phyloP scores from a whole-genome alignment of 371 early-diverging fungal species.

The Mortierella sp. region DNA sequence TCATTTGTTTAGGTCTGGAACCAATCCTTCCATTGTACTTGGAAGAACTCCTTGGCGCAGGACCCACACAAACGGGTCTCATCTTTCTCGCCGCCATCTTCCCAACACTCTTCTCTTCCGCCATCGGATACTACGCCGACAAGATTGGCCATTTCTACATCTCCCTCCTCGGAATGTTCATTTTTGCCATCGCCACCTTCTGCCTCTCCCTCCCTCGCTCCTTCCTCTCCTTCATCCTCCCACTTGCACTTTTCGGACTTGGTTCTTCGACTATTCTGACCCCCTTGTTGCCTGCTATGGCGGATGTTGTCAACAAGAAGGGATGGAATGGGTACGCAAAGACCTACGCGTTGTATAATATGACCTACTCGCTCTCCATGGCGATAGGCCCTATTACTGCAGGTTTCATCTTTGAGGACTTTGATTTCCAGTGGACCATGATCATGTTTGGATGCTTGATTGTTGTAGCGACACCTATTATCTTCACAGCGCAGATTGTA shows the following conservation, averaged over 20 bases:
- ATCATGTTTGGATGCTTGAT: slow-evolving; percentile 51
- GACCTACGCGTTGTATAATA: slow-evolving; percentile 43
- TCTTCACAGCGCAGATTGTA: slow-evolving; percentile 39
- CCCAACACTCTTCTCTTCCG: slow-evolving; percentile 72
- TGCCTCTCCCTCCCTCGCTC: slow-evolving; percentile 63
- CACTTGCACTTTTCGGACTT: slow-evolving; percentile 69
- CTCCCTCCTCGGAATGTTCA: slow-evolving; percentile 66
- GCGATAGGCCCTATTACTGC: slow-evolving; percentile 71
- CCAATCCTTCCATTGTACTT: slow-evolving; percentile 76
- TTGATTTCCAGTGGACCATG: slow-evolving; percentile 54
- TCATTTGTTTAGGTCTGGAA: slow-evolving; percentile 73
- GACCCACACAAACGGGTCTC: slow-evolving; percentile 69
- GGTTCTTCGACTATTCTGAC: slow-evolving; percentile 71
- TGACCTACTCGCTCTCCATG: slow-evolving; percentile 67
- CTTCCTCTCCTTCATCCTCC: slow-evolving; percentile 64
- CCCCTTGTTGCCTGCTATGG: slow-evolving; percentile 71
- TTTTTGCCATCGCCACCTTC: slow-evolving; percentile 68
- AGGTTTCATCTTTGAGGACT: slow-evolving; percentile 58
- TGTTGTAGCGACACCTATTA: slow-evolving; percentile 32
- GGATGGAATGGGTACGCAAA: slow-evolving; percentile 59
- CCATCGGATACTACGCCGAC: slow-evolving; percentile 74
- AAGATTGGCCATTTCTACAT: slow-evolving; percentile 67
- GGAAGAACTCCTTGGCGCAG: slow-evolving; percentile 60
- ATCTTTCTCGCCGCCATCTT: slow-evolving; percentile 75
- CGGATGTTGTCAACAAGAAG: slow-evolving; percentile 65